A percentile compares a stretch with the other conserved stretches of the same genome.
phyloP scores from a whole-genome alignment of 2,329 filamentous ascomycete species.

The Penicillium polonicum region DNA sequence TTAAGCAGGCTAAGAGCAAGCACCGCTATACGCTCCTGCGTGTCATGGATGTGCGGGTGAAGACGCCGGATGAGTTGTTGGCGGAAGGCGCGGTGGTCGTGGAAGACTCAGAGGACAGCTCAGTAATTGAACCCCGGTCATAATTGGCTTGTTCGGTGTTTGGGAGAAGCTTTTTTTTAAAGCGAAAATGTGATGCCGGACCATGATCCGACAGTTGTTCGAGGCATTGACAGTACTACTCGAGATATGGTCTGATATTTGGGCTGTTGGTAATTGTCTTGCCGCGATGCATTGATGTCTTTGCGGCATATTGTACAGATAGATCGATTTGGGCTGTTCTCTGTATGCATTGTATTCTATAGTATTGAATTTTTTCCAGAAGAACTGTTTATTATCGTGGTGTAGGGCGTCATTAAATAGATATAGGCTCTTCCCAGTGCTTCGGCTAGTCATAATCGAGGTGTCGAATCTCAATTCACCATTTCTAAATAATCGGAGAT shows the following conservation, averaged over 20 bases:
- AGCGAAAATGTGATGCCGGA: conserved; percentile 2
- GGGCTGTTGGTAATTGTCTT: conserved; percentile 12
- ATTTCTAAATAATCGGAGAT: too few relatives aligned
- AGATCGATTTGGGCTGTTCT: conserved; percentile 29
- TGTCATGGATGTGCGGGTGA: conserved; percentile 77
- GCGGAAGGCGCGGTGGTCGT: conserved; percentile 42
- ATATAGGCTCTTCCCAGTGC: background rate
- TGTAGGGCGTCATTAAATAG: background rate
- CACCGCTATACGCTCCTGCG: conserved; percentile 82
- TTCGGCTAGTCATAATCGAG: background rate
- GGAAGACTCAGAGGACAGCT: conserved; percentile 24
- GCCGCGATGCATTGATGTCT: conserved; percentile 21
- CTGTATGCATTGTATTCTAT: conserved; percentile 36
- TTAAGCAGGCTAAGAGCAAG: conserved; percentile 81
- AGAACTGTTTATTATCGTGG: background rate
- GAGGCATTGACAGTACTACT: conserved; percentile 1
- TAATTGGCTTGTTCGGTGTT: background rate
- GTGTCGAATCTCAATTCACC: too few relatives aligned
- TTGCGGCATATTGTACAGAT: conserved; percentile 35
- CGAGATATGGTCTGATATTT: background rate
- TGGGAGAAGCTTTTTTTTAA: background rate
- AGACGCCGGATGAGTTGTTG: conserved; percentile 55
- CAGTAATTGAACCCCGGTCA: conserved; percentile 28
- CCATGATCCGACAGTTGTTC: background rate
- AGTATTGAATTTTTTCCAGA: conserved; percentile 7